Base-by-base conservation (phyloP, 441 rosid species). In the Adansonia madagascariensis region DNA sequence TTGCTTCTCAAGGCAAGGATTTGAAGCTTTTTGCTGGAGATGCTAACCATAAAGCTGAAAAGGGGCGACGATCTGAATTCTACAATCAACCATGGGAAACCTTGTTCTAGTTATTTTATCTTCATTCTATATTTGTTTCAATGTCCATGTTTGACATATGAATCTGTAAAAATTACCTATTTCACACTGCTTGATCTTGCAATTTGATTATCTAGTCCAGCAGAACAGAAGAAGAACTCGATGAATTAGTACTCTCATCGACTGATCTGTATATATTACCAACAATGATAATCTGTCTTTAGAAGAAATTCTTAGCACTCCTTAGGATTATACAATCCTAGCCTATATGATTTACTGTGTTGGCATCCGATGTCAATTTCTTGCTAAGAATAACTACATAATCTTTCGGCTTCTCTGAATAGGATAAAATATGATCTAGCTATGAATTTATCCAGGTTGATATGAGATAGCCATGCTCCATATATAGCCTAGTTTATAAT, bases 1-100 rank as follows among this genome's bases (percentile, higher is more conserved):
- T 87, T 79, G 84, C 90, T 77, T 91, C 95, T 35, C 97, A 92
- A 81, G 81, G 91, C 80, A 91, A 83, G 80, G 95, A 91, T 86
- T 86, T 92, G 79, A 89, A 88, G 86, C 87, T 88, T 46, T 80
- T 86, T 66, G 87, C 90, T 59, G 95, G 92, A 73, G 94, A 91
- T 75, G 88, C 91, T 22, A 85, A 82, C 73, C 82, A 70, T 35
- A 79, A 73, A 74, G 78, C 83, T 39, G 92, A 91, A 70, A 87
- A 82, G 75, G 97, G 91, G 82, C 83, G 27, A 6, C 87, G 43
- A 4, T 82, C 89, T 6, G 89, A 86, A 59, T 92, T 91, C 85
- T 92, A 82, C 75, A 87, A 87, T 82, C 93, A 89, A 77, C 88
- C 91, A 73, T 91, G 97, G 97, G 86, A 84, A 78, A 56, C 18